A percentile compares a stretch with the other conserved stretches of the same genome.
Conservation (phyloP, 257 asterid species). For the Solanum chilense region DNA sequence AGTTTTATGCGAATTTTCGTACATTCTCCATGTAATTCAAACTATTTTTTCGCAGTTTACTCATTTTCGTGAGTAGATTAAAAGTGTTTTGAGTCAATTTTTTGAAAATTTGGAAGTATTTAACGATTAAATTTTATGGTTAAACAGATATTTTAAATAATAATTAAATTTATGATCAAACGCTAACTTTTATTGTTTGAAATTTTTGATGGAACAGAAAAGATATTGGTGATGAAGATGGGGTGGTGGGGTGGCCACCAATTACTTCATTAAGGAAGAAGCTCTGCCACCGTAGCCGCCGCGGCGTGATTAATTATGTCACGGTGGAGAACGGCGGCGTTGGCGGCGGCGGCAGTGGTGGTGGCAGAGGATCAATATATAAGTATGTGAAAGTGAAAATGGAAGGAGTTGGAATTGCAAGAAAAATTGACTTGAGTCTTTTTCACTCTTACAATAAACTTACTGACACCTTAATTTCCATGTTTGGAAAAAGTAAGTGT, state of each 20-base stretch:
- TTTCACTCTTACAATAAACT: constrained; percentile 30
- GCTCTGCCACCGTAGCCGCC: constrained; percentile 16
- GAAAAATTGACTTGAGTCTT: constrained; percentile 39
- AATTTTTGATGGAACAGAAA: constrained; percentile 5
- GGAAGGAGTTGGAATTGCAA: constrained; percentile 65
- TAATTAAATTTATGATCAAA: background rate
- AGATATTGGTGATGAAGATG: constrained; percentile 2
- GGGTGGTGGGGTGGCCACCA: constrained; percentile 65
- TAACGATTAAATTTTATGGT: background rate
- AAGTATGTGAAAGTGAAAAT: constrained; percentile 58
- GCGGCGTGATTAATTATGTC: constrained; percentile 14
- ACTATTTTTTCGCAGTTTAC: background rate
- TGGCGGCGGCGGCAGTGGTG: background rate
- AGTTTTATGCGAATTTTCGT: rapidly evolving
- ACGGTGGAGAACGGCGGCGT: constrained; percentile 27
- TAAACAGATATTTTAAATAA: background rate
- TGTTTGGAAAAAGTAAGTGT: constrained; percentile 46
- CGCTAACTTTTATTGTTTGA: background rate
- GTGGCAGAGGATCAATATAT: constrained; percentile 9
- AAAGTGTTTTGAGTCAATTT: background rate
- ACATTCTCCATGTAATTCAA: too few relatives aligned
- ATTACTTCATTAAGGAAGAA: constrained; percentile 41
- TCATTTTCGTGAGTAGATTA: background rate
- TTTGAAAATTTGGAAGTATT: background rate
- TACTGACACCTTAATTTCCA: constrained; percentile 20